Conservation (phyloP, 179 eudicot genomes). For the Spergularia azorica region DNA sequence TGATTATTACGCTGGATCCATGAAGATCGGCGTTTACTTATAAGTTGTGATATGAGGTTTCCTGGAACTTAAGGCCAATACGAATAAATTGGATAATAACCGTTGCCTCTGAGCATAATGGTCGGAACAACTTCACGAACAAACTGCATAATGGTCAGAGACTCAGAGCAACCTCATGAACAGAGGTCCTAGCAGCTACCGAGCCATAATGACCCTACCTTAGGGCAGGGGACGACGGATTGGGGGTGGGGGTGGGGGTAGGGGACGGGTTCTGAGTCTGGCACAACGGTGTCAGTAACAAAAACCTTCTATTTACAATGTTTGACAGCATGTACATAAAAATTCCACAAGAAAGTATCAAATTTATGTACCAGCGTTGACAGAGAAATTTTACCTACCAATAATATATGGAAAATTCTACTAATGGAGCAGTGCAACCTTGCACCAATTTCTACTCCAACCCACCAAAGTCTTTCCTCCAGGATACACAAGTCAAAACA, state of each 20-base stretch:
- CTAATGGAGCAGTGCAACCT: conserved; percentile 14
- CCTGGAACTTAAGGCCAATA: too few species aligned
- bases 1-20: too few species aligned
- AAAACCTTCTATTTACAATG: conserved; percentile 21
- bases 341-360: conserved; percentile 20
- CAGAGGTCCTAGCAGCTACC: too few species aligned
- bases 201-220: not conserved
- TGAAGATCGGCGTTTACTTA: too few species aligned
- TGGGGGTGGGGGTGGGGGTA: not conserved
- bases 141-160: too few species aligned
- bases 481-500: not conserved
- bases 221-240: too few species aligned
- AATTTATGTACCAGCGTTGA: conserved; percentile 4
- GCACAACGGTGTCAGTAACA: not conserved
- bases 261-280: too few species aligned
- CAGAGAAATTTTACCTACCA: conserved; percentile 18
- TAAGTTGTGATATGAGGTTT: too few species aligned
- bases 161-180: too few species aligned
- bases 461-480: conserved; percentile 1
- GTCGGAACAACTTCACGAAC: too few species aligned
- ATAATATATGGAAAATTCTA: not conserved
- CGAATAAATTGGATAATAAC: too few species aligned
- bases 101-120: too few species aligned
- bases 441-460: conserved; percentile 14
- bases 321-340: conserved; percentile 9